Base-by-base conservation (phyloP, 306 rosid genomes). In the Arachis hypogaea region DNA sequence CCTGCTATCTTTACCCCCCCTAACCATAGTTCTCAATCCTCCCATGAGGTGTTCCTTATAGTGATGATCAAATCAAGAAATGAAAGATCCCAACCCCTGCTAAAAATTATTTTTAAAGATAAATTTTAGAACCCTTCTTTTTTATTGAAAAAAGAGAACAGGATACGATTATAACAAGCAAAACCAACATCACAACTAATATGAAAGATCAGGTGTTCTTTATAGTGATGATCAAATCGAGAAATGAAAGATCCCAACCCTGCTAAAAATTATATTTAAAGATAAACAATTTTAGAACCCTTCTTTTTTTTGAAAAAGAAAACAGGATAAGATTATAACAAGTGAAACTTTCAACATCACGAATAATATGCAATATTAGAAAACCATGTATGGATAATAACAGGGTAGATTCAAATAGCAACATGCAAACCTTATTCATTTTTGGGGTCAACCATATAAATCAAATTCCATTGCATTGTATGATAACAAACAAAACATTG, bases 1-100 rank as follows among this genome's bases (percentile, higher is more conserved):
- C 45, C 42, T 47, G 44, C 64, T 68, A 45, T 33, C n/a, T 47
- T 69, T 69, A 42, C 77, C 79, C 60, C 68, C 67, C 52, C 63
- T 58, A 7, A 36, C 44, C 56, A 16, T 1, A 8, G 11, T 10
- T 47, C 58, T 18, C 78, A 43, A 71, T 6, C 58, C 45, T 38
- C 64, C 71, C 42, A 59, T 46, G 5, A 1, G 9, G 77, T 11
- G 9, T 47, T 6, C 66, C 62, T 51, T 74, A 73, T 29, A 38
- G 56, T 11, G 43, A 54, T 43, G 43, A 66, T 18, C 68, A 57
- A 63, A 30, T 28, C 10, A 11, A 45, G 28, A 57, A 57, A 9
- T 9, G 67, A 4, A 46, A 36, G 45, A 61, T 28, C 40, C 66
- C 36, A 55, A 77, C 47, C 0, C 45, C 71, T 61, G 57, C 14